Evolutionary conservation across 805 yeast species (phyloP), one percentile per base, ranked within the genome.

Genomic region (Yamadazyma philogaea): DNA sequence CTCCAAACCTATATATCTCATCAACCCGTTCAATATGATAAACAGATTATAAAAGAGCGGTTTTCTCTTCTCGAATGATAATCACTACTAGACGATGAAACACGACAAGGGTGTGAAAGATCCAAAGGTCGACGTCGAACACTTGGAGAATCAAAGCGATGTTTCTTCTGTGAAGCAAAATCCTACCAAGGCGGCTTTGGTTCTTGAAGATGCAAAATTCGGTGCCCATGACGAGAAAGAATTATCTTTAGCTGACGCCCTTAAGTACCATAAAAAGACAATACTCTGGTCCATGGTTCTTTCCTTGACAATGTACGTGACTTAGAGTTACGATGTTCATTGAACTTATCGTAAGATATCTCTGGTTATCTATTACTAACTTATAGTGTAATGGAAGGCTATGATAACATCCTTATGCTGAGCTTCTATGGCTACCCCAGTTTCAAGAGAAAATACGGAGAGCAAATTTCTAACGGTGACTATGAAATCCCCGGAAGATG

Each of bases 271-370:
- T 51, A 73, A 72, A 20, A 58, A 53, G 37, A 71, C 73, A 2
- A 56, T 58, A 5, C 46, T 62, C 45, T 75, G 79, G 80, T 68
- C 78, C 2, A 46, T 71, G 19, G 55, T 74, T 30, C 56, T 75
- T 37, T 63, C 75, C 6, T 48, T 70, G 6, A 70, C 71, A 19
- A 56, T 72, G 66, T 66, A 70, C 68, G 26, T 30, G 17, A 14
- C 19, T 28, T 7, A 6, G 30, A 17, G 22, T 22, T 22, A n/a
- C 26, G 27, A 11, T 20, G 22, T 34, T 18, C 64, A 15, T 60
- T 70, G 61, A 35, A 12, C 12, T 24, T 24, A 4, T n/a, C 10
- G 5, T n/a, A 11, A 7, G 28, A 11, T 11, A 24, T 5, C 12
- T 24, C 8, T 24, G 10, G 10, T 24, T n/a, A 4, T 24, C 8